Conservation (phyloP, 805 yeast species). For the Yamadazyma ubonensis region DNA sequence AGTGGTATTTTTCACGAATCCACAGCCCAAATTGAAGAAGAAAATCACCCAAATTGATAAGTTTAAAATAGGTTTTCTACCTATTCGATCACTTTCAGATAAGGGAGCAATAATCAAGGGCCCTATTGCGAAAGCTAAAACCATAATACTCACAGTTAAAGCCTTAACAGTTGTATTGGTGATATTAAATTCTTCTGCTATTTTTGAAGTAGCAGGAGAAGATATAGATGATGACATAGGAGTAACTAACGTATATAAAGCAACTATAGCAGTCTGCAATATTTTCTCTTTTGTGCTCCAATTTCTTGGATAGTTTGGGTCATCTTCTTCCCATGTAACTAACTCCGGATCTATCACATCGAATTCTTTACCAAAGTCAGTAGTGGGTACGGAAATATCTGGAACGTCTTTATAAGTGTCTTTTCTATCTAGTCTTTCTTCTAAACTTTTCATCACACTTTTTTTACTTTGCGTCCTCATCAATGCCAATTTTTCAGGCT, state of each 20-base stretch:
- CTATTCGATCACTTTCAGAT: constrained; percentile 36
- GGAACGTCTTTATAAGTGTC: constrained; percentile 19
- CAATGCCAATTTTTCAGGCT: constrained; percentile 36
- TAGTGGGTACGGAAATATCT: constrained; percentile 24
- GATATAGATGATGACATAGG: constrained; percentile 43
- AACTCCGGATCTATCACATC: constrained; percentile 36
- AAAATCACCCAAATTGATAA: constrained; percentile 34
- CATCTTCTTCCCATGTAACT: constrained; percentile 33
- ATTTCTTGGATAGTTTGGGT: constrained; percentile 36
- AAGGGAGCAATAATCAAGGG: constrained; percentile 41
- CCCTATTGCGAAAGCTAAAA: constrained; percentile 42
- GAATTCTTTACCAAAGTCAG: constrained; percentile 33
- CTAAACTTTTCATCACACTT: constrained; percentile 41
- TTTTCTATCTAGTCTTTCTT: constrained; percentile 23
- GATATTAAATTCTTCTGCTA: constrained; percentile 31
- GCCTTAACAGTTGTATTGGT: constrained; percentile 24
- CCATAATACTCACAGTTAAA: constrained; percentile 35
- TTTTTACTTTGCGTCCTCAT: constrained; percentile 44
- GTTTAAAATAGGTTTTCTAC: constrained; percentile 34
- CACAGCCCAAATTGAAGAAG: constrained; percentile 37
- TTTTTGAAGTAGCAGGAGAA: constrained; percentile 34
- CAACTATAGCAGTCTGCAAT: constrained; percentile 25
- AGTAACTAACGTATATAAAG: constrained; percentile 36
- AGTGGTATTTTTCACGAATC: constrained; percentile 31
- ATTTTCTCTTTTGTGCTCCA: constrained; percentile 28